Percentiles rank a stretch among this genome's conserved stretches.
phyloP scores from a whole-genome alignment of 176 grass and related monocot species.

The Rhynchospora breviuscula region DNA sequence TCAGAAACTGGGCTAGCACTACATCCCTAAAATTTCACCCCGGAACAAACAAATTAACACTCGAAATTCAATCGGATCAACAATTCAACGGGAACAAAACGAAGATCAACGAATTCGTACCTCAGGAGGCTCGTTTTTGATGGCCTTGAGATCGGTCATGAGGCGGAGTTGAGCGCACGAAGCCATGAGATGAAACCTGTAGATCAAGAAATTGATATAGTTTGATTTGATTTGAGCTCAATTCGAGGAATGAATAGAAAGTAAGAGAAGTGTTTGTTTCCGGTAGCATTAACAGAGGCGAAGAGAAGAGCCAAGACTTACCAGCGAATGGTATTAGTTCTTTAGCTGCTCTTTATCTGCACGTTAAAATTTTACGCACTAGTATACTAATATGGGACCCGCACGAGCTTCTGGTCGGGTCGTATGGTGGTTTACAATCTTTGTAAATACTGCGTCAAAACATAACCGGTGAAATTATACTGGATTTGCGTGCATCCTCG shows the following conservation, averaged over 20 bases:
- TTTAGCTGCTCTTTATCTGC: neutral
- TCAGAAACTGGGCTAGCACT: slow-evolving; percentile 33
- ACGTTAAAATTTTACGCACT: neutral
- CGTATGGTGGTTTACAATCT: too few relatives aligned
- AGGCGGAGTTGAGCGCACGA: neutral
- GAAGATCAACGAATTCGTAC: neutral
- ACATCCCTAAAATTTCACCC: slow-evolving; percentile 6
- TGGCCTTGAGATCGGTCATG: neutral
- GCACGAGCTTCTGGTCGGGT: too few relatives aligned
- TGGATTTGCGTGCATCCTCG: too few relatives aligned
- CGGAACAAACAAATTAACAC: neutral
- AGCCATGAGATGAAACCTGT: neutral
- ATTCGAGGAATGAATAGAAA: too few relatives aligned
- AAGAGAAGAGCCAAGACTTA: too few relatives aligned
- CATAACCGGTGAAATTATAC: too few relatives aligned
- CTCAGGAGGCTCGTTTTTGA: neutral
- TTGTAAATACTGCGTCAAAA: too few relatives aligned
- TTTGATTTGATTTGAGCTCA: too few relatives aligned
- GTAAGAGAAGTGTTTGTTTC: too few relatives aligned
- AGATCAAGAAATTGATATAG: neutral
- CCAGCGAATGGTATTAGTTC: too few relatives aligned
- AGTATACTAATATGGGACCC: too few relatives aligned
- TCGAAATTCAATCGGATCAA: neutral
- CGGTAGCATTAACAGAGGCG: too few relatives aligned
- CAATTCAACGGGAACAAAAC: neutral